A percentile compares a stretch with the other conserved stretches of the same genome.
Evolutionary conservation across 306 rosid species (phyloP).

Genomic region (Medicago arabica): DNA sequence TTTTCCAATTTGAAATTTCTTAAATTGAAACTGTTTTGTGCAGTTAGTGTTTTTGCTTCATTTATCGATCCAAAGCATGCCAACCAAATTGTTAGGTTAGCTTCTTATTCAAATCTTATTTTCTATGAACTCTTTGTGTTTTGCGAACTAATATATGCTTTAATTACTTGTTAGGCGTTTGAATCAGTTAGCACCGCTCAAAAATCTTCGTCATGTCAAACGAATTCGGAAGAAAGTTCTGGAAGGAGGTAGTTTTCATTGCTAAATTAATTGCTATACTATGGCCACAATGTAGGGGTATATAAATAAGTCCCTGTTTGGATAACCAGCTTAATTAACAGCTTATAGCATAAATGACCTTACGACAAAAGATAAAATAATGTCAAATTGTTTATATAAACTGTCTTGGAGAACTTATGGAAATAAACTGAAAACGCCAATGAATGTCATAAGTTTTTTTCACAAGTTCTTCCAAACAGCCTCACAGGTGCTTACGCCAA

Average conservation of each 20-base stretch:
- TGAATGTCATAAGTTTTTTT: no score
- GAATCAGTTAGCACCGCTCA: constrained; percentile 71
- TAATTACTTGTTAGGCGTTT: constrained; percentile 58
- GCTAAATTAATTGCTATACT: constrained; percentile 3
- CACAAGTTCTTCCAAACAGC: no score
- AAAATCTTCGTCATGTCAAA: constrained; percentile 75
- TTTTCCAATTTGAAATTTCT: neutral
- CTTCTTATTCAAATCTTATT: constrained; percentile 2
- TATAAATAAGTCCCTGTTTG: neutral
- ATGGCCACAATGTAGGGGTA: neutral
- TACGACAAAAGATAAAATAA: no score
- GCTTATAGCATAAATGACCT: no score
- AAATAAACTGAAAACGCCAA: no score
- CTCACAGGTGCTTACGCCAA: no score
- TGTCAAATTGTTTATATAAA: no score
- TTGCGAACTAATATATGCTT: constrained; percentile 12
- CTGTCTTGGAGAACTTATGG: no score
- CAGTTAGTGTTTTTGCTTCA: constrained; percentile 70
- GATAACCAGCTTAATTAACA: no score
- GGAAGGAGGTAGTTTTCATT: constrained; percentile 54
- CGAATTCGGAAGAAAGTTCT: constrained; percentile 72
- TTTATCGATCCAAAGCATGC: constrained; percentile 69
- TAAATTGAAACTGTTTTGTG: constrained; percentile 6
- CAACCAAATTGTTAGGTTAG: constrained; percentile 76
- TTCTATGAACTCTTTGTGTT: neutral